Base-by-base conservation (phyloP, 495 filamentous ascomycete genomes). In the Cryomyces minteri region DNA sequence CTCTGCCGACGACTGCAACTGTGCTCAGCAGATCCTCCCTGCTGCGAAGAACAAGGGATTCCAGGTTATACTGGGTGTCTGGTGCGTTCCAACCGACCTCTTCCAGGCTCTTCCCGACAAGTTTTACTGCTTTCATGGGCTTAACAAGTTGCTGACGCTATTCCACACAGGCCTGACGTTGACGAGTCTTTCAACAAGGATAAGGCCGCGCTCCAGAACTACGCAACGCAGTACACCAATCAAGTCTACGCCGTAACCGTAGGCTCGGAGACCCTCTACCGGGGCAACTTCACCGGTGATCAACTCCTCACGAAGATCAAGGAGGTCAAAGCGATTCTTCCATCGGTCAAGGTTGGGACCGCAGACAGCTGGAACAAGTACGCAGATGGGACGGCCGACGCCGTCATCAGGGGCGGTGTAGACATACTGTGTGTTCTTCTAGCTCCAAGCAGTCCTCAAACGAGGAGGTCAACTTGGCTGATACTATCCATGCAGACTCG, bases 331-430 rank as follows among this genome's bases (percentile, higher is more conserved):
- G 57, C 60, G 9, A 10, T 58, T 64, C 39, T 74, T 70, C 47
- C 39, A 40, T 61, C 54, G 30, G 60, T 77, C 51, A 74, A 73
- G 55, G 71, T 88, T 34, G 83, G 83, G 44, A 85, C 79, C 14
- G 83, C 82, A 5, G 83, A 88, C 64, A 75, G 69, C 58, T 88
- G 83, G 83, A 87, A 87, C 67, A 84, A 81, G 62, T 79, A 70
- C 54, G 69, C 72, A 36, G 80, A 86, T 57, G 80, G 79, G 34
- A 82, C 79, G 38, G 82, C 75, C 6, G 75, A 87, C 55, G 65
- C 76, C 18, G 61, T 84, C 46, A 70, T 83, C 53, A 58, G 65
- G 38, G 66, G 69, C 36, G 69, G 67, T 48, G 73, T 71, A 28
- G 77, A 78, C 51, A 76, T 87, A 43, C 62, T 88, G 66, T 73